Evolutionary conservation across 805 yeast species (phyloP).

Genomic region (Cyberlindnera mississippiensis): DNA sequence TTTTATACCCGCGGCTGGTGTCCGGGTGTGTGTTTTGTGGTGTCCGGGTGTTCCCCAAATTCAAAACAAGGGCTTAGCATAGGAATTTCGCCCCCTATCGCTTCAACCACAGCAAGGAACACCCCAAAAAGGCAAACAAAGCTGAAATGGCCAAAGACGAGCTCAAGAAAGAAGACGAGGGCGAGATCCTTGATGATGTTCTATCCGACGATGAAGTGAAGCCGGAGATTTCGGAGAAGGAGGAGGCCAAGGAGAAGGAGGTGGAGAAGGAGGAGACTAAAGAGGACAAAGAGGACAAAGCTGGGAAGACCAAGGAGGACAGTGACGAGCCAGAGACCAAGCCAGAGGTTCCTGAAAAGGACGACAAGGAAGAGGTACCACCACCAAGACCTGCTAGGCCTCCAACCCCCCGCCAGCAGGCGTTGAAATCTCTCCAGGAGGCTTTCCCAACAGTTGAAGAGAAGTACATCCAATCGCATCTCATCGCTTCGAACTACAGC

Average conservation of each 20-base stretch:
- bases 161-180: constrained; percentile 14
- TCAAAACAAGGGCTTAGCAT: too few species aligned
- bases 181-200: constrained; percentile 17
- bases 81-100: neutral
- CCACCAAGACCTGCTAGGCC: constrained; percentile 60
- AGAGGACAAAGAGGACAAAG: neutral
- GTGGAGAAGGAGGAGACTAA: constrained; percentile 7
- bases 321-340: constrained; percentile 8
- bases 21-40: neutral
- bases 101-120: constrained; percentile 1
- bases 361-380: constrained; percentile 25
- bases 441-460: constrained; percentile 84
- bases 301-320: constrained; percentile 2
- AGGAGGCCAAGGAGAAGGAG: constrained; percentile 6
- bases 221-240: constrained; percentile 11
- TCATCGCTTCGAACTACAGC: constrained; percentile 81
- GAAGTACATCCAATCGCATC: constrained; percentile 65
- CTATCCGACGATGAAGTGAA: constrained; percentile 17
- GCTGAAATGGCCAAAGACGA: constrained; percentile 14
- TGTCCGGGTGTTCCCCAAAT: constrained; percentile 7
- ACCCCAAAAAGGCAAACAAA: neutral
- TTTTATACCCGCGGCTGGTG: constrained; percentile 1
- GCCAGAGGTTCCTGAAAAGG: constrained; percentile 10
- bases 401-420: constrained; percentile 50
- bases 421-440: constrained; percentile 61